Base-by-base conservation (phyloP, 768 basidiomycete genomes). In the Phallus indusiatus region DNA sequence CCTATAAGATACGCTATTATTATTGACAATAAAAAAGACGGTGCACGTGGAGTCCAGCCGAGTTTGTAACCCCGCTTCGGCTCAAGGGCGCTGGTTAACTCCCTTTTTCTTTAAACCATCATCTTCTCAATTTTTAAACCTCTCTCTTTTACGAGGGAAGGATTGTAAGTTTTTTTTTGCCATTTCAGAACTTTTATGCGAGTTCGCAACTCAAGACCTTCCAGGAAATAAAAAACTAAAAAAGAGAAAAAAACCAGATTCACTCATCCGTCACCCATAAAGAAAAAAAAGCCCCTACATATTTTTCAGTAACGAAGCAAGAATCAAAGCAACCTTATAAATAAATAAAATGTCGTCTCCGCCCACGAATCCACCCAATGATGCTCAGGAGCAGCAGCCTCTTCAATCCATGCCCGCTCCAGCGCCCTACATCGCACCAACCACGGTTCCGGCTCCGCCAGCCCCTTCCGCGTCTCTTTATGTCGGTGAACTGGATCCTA, bases 401-500 rank as follows among this genome's bases (percentile, higher is more conserved):
- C 52, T 58, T 17, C 60, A 47, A 42, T 60, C 67, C 18, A 70
- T 69, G 28, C 71, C 79, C 59, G 77, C 79, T 46, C 82, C 84
- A 71, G 81, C 81, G 65, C 75, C 82, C 49, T 78, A 82, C 69
- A 78, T 79, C 60, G 71, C 75, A 60, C 75, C 84, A 35, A 74
- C 75, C 22, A 71, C 76, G 55, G 64, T 68, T n/a, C 67, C 77
- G n/a, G 70, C 74, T 61, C 75, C 84, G 47, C 78, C 88, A 61
- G 78, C 86, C 60, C 89, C 90, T 21, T 91, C 90, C 55, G 90
- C 90, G 21, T 96, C 94, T 60, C 90, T 99, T 67, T 99, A 99
- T 76, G 96, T 99, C 63, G 96, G 96, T 61, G 96, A 99, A 77
- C 88, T 99, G 65, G 96, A 98, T 75, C 86, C 90, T 67, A 88